A percentile compares a stretch with the other conserved stretches of the same genome.
phyloP scores from a whole-genome alignment of 805 yeast genomes.

The Torulaspora delbrueckii region DNA sequence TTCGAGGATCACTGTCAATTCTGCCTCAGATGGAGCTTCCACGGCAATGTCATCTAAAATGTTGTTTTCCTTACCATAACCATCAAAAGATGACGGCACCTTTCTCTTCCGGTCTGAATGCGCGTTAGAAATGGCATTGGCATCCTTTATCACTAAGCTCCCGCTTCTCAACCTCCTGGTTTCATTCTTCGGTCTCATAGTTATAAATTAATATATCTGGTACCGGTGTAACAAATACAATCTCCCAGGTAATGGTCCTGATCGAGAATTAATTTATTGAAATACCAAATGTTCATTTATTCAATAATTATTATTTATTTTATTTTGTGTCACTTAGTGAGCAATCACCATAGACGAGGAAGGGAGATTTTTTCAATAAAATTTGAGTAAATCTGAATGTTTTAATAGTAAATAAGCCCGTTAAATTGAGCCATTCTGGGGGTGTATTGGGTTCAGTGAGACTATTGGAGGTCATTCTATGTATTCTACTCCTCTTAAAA shows the following conservation, averaged over 20 bases:
- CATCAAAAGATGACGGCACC: background rate
- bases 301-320: background rate
- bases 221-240: no score
- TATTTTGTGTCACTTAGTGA: background rate
- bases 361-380: background rate
- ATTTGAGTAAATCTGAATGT: constrained; percentile 1
- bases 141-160: constrained; percentile 1
- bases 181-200: background rate
- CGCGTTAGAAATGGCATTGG: background rate
- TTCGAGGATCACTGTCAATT: constrained; percentile 4
- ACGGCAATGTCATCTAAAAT: background rate
- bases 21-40: background rate
- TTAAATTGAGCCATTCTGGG: background rate
- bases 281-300: background rate
- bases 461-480: constrained; percentile 12
- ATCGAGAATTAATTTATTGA: background rate
- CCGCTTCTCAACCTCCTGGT: background rate
- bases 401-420: background rate
- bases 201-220: background rate
- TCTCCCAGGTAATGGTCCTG: no score
- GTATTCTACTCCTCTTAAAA: constrained; percentile 35
- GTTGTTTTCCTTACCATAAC: background rate
- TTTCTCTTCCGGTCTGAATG: background rate
- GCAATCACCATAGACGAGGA: background rate
- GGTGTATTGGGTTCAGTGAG: background rate